Percentiles rank a stretch among this genome's conserved stretches.
Conservation (phyloP, 163 green algal genomes). For the Smithsoniella earleae region DNA sequence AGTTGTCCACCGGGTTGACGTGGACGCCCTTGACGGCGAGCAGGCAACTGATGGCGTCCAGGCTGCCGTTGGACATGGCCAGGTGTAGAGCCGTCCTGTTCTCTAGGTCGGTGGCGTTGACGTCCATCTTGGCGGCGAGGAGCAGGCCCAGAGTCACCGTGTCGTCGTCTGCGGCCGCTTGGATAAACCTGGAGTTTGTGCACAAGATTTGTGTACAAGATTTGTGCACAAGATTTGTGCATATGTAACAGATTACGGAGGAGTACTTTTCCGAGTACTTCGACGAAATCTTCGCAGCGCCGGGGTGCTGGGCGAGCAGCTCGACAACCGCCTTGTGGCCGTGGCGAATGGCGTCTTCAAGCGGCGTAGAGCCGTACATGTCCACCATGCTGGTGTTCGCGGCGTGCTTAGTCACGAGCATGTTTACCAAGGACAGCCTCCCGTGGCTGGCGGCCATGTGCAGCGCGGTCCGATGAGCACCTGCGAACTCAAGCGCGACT, state of each 20-base stretch:
- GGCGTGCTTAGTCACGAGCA: background rate
- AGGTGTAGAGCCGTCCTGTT: conserved; percentile 10
- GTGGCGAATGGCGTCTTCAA: background rate
- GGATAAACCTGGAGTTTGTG: background rate
- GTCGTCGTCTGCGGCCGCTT: conserved; percentile 10
- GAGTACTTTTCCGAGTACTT: no score
- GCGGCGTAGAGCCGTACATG: background rate
- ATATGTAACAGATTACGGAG: no score
- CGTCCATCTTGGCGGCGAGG: background rate
- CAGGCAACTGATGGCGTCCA: background rate
- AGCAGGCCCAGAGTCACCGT: background rate
- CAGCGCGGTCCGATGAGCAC: background rate
- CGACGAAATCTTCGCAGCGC: no score
- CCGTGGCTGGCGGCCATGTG: background rate
- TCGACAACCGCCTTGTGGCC: background rate
- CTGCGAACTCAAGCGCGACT: background rate
- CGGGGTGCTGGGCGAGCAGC: background rate
- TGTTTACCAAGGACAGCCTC: background rate
- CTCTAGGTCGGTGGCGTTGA: background rate
- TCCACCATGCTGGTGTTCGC: background rate
- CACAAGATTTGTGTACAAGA: no score
- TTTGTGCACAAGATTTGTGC: no score
- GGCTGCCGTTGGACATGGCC: background rate
- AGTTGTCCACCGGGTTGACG: background rate
- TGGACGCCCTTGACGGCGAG: background rate